Evolutionary conservation across 2,329 filamentous ascomycete genomes (phyloP), one percentile per base, ranked within the genome.

Genomic region (Botrytis paeoniae): DNA sequence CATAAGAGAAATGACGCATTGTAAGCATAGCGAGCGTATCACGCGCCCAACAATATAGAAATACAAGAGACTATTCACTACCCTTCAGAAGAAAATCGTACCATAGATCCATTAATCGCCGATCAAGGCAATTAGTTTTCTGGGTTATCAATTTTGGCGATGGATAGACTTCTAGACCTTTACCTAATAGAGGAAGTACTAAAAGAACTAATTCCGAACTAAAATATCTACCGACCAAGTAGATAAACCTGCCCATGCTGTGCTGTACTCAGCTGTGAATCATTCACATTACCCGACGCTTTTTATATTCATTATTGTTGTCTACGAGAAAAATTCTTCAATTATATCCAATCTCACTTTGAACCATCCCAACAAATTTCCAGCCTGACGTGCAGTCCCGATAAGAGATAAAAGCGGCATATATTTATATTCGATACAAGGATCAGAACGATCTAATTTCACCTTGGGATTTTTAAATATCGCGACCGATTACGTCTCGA

Each of bases 371-470:
- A 68, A 68, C 48, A 57, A 20, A 41, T 57, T 41, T 37, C 48
- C 48, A 68, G 18, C 48, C 64, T 59, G 54, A 37, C 29, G 65
- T 69, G 48, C 48, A 20, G n/a, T 69, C 37, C 65, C 65, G 65
- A 69, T 69, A 69, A 69, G 65, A 69, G 70, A 69, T 72, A 72
- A 72, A 45, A 65, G 51, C 48, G 48, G 65, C 65, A 57, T 32
- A 57, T 69, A 57, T 41, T 69, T 43, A 41, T n/a, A 43, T 66
- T 37, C 35, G 22, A 61, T 72, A 59, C 70, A 72, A 69, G 70
- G 70, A 69, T 72, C 51, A 72, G 41, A 35, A 41, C 37, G 3
- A 69, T 45, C 70, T 57, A 69, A 72, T 72, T 72, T 72, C 65
- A 69, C 41, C 51, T 60, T 72, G 39, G 54, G 65, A 20, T 69